Evolutionary conservation across 2,329 filamentous ascomycete species (phyloP).

Genomic region (Aspergillus hiratsukae): DNA sequence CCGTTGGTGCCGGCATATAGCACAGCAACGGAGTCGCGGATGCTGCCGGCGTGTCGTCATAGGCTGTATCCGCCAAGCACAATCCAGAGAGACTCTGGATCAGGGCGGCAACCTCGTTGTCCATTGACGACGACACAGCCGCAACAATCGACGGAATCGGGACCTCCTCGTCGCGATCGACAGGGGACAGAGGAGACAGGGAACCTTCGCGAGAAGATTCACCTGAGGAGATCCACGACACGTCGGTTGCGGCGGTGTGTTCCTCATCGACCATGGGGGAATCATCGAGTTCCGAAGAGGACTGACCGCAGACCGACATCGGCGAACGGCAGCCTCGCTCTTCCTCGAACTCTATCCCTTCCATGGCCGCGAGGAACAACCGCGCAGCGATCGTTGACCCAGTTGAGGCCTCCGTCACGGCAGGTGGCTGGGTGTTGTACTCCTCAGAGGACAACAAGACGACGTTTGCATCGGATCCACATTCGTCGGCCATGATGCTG

Average conservation of each 20-base stretch:
- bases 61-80: conserved; percentile 5
- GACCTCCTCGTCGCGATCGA: not conserved
- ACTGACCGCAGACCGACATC: not conserved
- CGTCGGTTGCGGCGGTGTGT: not conserved
- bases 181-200: not conserved
- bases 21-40: not conserved
- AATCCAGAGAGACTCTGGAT: conserved; percentile 4
- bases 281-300: not conserved
- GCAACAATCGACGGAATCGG: not conserved
- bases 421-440: not conserved
- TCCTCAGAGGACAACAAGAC: not conserved
- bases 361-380: not conserved
- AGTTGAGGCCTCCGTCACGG: not conserved
- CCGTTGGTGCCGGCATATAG: not conserved
- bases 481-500: not conserved
- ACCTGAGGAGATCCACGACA: not conserved
- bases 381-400: not conserved
- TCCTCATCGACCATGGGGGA: not conserved
- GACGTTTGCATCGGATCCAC: not conserved
- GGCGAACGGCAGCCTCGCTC: not conserved
- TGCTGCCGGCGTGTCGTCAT: not conserved
- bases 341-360: not conserved
- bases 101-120: conserved; percentile 8
- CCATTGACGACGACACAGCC: conserved; percentile 1
- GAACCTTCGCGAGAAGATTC: not conserved